Percentiles rank a stretch among this genome's conserved stretches.
These are phyloP conservation scores for Boletus subcaerulescens DNA, from an alignment of 768 basidiomycete genomes.

Conservation along the genomic window DNA sequence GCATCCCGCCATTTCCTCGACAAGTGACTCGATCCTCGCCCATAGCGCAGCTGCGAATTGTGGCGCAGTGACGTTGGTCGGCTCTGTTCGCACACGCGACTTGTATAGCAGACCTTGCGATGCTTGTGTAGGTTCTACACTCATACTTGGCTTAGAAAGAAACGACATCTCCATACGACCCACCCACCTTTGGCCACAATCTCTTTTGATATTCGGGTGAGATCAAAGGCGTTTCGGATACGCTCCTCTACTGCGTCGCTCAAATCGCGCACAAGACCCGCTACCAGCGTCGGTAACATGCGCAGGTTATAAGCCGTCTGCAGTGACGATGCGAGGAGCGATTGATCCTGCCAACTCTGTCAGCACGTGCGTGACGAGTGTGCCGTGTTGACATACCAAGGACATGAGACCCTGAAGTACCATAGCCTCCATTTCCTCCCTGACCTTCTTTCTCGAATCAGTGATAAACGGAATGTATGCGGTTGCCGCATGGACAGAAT, in stretches of 20 bases:
- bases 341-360: constrained; percentile 64
- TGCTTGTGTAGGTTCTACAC: constrained; percentile 20
- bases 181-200: constrained; percentile 69
- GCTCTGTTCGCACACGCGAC: constrained; percentile 85
- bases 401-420: constrained; percentile 74
- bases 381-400: constrained; percentile 43
- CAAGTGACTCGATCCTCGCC: constrained; percentile 67
- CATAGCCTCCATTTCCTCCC: constrained; percentile 88
- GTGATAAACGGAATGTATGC: constrained; percentile 71
- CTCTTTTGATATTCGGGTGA: constrained; percentile 83
- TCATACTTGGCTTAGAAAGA: not conserved
- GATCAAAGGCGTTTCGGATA: constrained; percentile 81
- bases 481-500: constrained; percentile 70
- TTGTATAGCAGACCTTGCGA: constrained; percentile 60
- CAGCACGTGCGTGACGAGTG: too few relatives aligned
- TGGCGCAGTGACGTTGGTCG: constrained; percentile 81
- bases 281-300: constrained; percentile 81
- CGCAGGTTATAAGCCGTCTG: constrained; percentile 95
- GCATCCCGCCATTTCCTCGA: constrained; percentile 82
- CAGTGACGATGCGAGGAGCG: constrained; percentile 85
- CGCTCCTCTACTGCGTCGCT: constrained; percentile 80
- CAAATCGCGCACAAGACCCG: constrained; percentile 72
- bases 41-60: constrained; percentile 69
- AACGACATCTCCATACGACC: not conserved
- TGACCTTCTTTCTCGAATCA: constrained; percentile 65